phyloP scores from a whole-genome alignment of 2,329 filamentous ascomycete genomes.

The Trichophyton rubrum region DNA sequence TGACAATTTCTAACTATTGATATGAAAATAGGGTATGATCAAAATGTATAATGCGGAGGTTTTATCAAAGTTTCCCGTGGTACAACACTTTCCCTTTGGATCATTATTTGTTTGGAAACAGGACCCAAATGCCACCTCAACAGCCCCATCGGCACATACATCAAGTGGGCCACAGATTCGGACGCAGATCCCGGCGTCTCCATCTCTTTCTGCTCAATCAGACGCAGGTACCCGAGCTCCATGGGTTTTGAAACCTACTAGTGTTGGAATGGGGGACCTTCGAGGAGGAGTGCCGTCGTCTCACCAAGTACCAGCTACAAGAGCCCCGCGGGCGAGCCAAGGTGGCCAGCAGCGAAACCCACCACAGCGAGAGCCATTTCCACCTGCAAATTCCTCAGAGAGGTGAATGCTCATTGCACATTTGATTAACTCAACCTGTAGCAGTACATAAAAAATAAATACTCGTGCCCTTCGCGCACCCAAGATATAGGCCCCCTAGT shows the following conservation, averaged over 20 bases:
- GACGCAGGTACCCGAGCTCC: slow-evolving; percentile 24
- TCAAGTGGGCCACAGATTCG: slow-evolving; percentile 7
- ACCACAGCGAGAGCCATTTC: neutral
- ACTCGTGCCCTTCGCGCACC: too few relatives aligned
- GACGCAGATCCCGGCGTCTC: neutral
- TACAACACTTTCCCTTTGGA: slow-evolving; percentile 88
- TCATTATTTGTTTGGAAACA: slow-evolving; percentile 65
- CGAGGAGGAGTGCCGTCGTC: neutral
- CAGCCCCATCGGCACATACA: slow-evolving; percentile 44
- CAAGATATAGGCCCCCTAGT: too few relatives aligned
- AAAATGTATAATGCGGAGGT: slow-evolving; percentile 99
- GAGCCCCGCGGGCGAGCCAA: slow-evolving; percentile 30
- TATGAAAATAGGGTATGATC: slow-evolving; percentile 64
- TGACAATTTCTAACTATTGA: neutral
- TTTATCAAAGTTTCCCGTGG: slow-evolving; percentile 88
- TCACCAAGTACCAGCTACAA: slow-evolving; percentile 18
- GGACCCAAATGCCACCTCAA: slow-evolving; percentile 47
- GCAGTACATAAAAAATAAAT: neutral
- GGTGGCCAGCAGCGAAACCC: neutral
- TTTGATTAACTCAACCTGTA: neutral
- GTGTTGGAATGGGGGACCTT: slow-evolving; percentile 3
- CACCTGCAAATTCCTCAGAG: neutral
- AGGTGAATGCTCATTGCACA: neutral
- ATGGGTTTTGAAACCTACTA: slow-evolving; percentile 18
- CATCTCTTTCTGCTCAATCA: slow-evolving; percentile 9